phyloP scores from a whole-genome alignment of 306 rosid species.

The Ceratonia siliqua region DNA sequence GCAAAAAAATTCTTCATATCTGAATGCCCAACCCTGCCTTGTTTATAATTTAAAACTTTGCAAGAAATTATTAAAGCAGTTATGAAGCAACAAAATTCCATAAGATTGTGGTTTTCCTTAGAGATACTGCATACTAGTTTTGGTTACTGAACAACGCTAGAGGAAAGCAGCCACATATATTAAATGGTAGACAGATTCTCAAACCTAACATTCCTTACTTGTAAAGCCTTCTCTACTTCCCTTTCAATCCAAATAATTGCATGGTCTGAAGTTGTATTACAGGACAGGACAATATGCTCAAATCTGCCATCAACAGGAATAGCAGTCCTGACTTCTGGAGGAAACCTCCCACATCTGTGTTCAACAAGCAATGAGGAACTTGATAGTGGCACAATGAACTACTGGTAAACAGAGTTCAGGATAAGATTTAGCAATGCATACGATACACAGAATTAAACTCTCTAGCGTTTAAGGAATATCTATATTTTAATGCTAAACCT shows the following conservation, averaged over 20 bases:
- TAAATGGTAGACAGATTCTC: slow-evolving; percentile 1
- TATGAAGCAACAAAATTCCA: not conserved
- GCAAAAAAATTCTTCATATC: not conserved
- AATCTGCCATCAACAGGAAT: slow-evolving; percentile 99
- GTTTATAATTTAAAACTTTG: not conserved
- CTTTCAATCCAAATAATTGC: slow-evolving; percentile 88
- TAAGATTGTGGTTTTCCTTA: not conserved
- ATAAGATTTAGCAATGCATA: slow-evolving; percentile 8
- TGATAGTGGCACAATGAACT: slow-evolving; percentile 16
- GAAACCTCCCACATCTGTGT: slow-evolving; percentile 95
- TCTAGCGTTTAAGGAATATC: not conserved
- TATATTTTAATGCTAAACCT: not conserved
- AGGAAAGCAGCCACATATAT: not conserved
- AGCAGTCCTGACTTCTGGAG: slow-evolving; percentile 95
- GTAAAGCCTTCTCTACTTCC: slow-evolving; percentile 87
- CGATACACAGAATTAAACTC: not conserved
- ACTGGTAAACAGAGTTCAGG: not conserved
- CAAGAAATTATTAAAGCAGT: not conserved
- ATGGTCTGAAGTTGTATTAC: slow-evolving; percentile 86
- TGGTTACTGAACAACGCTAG: not conserved
- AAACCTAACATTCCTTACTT: slow-evolving; percentile 56
- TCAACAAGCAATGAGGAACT: slow-evolving; percentile 34
- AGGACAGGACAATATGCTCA: slow-evolving; percentile 95
- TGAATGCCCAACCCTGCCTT: not conserved
- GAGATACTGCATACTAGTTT: not conserved